Base-by-base conservation (phyloP, 345 rosid genomes). In the Hevea brasiliensis region DNA sequence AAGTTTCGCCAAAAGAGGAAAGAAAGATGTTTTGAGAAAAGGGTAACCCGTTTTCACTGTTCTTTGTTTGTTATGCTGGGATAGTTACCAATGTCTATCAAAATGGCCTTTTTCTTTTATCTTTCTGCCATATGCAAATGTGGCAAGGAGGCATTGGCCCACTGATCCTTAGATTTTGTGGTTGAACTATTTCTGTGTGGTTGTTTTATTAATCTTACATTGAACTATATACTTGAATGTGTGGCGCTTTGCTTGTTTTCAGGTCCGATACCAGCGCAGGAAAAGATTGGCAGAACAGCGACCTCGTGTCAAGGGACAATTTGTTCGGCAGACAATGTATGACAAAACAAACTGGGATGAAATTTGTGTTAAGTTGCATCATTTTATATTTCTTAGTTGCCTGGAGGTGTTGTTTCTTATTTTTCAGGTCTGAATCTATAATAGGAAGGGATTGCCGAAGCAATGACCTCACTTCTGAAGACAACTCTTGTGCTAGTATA, bases 1-100 rank as follows among this genome's bases (percentile, higher is more conserved):
- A 90, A 90, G 77, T 93, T 93, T 76, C 87, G 90, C 1, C 87
- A 84, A 79, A 90, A 93, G 81, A 88, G 97, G 48, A 93, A 88
- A 81, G 94, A 93, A 66, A 74, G 92, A 81, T 88, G 94, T 80
- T 93, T 87, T 68, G 89, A 87, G 67, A 90, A 90, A 76, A 84
- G 79, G 92, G 94, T 90, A 89, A 76, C 40, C 63, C 14, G 7
- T n/a, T 57, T 56, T 70, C 50, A 11, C 26, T 10, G 9, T 23
- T 27, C 1, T 11, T n/a, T 60, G 1, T n/a, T 32, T 12, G 2
- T 32, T 60, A 9, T 24, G 40, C 0, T 60, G 64, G n/a, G 21
- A 4, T 29, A 15, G 37, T 60, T 44, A 1, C n/a, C 1, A 17
- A 1, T 24, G n/a, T 12, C 37, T 42, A 23, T 23, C n/a, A n/a